phyloP scores from a whole-genome alignment of 352 stramenopile species.

The Globisporangium nodosum region DNA sequence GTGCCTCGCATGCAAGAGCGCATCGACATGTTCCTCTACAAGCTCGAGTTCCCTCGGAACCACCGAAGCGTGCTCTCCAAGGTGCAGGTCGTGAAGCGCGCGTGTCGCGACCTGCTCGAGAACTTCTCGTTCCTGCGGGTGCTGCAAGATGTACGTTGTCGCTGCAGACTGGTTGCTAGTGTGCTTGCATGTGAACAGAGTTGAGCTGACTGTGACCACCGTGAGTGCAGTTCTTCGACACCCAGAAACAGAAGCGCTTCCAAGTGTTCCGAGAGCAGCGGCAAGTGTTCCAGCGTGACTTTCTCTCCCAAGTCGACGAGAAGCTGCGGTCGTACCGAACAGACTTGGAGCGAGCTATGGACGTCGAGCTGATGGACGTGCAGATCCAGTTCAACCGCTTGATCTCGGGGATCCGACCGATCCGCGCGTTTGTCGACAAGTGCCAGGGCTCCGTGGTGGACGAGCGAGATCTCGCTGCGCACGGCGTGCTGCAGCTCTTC shows the following conservation, averaged over 20 bases:
- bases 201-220: not conserved
- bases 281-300: conserved; percentile 27
- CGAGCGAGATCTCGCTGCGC: conserved; percentile 29
- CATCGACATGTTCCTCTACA: conserved; percentile 77
- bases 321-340: conserved; percentile 50
- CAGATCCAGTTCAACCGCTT: conserved; percentile 62
- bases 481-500: conserved; percentile 50
- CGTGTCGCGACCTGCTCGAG: conserved; percentile 59
- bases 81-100: conserved; percentile 55
- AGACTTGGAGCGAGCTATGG: conserved; percentile 44
- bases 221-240: conserved; percentile 40
- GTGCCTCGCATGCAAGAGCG: conserved; percentile 47
- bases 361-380: conserved; percentile 53
- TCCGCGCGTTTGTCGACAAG: conserved; percentile 43
- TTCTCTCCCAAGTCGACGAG: conserved; percentile 37
- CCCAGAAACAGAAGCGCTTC: conserved; percentile 28
- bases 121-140: conserved; percentile 61
- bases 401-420: conserved; percentile 30
- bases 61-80: conserved; percentile 34
- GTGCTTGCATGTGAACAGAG: not conserved
- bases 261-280: conserved; percentile 22
- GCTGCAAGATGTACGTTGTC: conserved; percentile 29
- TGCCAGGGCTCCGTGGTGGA: conserved; percentile 5
- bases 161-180: not conserved
- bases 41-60: conserved; percentile 52